A percentile compares a stretch with the other conserved stretches of the same genome.
Evolutionary conservation across 139 green algal species (phyloP).

Genomic region (Chlamydomonas sp.): DNA sequence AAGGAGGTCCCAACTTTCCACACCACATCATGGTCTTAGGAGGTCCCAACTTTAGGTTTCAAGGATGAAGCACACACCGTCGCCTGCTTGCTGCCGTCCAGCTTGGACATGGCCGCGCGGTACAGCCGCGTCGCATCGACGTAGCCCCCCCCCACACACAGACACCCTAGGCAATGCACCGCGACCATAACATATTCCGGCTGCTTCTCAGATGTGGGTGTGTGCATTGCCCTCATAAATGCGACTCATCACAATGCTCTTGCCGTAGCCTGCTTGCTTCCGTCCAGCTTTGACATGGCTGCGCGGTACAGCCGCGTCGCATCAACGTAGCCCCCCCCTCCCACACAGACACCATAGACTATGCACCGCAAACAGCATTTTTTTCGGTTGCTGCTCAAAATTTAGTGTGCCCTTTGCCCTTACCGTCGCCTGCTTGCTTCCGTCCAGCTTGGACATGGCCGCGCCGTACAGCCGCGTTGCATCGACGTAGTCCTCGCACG

Average conservation of each 20-base stretch:
- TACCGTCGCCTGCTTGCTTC: conserved; percentile 36
- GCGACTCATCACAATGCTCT: no score
- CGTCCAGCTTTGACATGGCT: conserved; percentile 47
- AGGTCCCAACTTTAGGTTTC: no score
- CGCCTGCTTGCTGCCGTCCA: conserved; percentile 41
- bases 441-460: conserved; percentile 47
- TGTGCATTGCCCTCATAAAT: background rate
- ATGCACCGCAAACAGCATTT: background rate
- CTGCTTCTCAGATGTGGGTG: background rate
- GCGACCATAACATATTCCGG: background rate
- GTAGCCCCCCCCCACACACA: conserved; percentile 18
- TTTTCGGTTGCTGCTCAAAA: background rate
- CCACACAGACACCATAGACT: background rate
- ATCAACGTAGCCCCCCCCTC: conserved; percentile 22
- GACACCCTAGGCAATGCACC: background rate
- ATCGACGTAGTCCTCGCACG: conserved; percentile 39
- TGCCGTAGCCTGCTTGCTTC: conserved; percentile 36
- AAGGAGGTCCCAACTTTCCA: no score
- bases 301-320: conserved; percentile 65
- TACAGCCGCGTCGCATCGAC: conserved; percentile 60
- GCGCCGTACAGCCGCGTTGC: conserved; percentile 65
- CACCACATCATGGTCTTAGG: no score
- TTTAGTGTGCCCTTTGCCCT: background rate
- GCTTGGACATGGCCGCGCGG: conserved; percentile 48
- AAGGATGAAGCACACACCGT: no score